phyloP scores from a whole-genome alignment of 2,329 filamentous ascomycete species.

The Aspergillus sp. region DNA sequence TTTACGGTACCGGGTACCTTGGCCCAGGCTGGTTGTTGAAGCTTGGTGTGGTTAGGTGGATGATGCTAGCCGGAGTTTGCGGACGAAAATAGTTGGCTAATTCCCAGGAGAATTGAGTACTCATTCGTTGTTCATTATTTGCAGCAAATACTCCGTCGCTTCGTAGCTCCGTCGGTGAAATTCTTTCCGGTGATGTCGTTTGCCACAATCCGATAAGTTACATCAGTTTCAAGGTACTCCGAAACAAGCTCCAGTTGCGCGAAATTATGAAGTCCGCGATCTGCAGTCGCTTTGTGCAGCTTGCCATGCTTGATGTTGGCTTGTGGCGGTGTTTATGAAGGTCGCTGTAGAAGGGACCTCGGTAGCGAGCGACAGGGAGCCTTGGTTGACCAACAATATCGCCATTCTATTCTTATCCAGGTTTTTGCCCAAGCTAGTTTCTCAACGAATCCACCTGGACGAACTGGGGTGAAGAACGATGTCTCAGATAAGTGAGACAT shows the following conservation, averaged over 20 bases:
- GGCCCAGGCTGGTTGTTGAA: neutral
- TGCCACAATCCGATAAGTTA: neutral
- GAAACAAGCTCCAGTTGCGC: neutral
- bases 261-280: neutral
- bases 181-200: neutral
- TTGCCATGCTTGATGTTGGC: neutral
- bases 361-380: neutral
- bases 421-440: neutral
- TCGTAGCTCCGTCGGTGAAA: too few species aligned
- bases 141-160: neutral
- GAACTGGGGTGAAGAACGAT: neutral
- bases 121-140: neutral
- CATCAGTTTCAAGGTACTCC: neutral
- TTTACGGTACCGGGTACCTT: neutral
- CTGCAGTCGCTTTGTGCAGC: neutral
- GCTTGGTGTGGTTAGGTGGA: neutral
- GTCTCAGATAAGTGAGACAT: slow-evolving; percentile 9
- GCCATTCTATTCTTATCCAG: neutral
- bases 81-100: neutral
- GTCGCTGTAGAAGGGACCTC: neutral
- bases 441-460: neutral
- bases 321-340: neutral
- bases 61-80: neutral
- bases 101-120: neutral
- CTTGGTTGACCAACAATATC: slow-evolving; percentile 1